Evolutionary conservation across 495 filamentous ascomycete genomes (phyloP).

Genomic region (Penicillium tannophilum): DNA sequence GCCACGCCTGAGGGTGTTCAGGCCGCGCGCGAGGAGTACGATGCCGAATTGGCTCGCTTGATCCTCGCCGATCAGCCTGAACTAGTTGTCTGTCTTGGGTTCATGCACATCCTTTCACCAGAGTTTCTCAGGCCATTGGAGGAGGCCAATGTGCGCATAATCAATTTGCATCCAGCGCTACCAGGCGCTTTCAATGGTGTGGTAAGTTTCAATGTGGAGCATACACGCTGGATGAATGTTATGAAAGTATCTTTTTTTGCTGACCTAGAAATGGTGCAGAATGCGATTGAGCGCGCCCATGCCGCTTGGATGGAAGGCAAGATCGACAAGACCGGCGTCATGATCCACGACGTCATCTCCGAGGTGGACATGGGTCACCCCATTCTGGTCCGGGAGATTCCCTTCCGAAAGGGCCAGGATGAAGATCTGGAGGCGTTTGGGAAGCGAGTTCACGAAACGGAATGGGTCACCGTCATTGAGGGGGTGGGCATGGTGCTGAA

Average conservation of each 20-base stretch:
- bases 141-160: slow-evolving; percentile 61
- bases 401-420: slow-evolving; percentile 60
- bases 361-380: slow-evolving; percentile 82
- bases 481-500: slow-evolving; percentile 62
- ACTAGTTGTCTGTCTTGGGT: slow-evolving; percentile 63
- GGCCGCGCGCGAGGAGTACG: slow-evolving; percentile 68
- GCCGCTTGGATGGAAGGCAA: slow-evolving; percentile 70
- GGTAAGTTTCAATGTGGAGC: slow-evolving; percentile 32
- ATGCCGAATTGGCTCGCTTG: slow-evolving; percentile 74
- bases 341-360: slow-evolving; percentile 87
- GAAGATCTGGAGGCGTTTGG: slow-evolving; percentile 68
- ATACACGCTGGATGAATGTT: neutral
- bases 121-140: slow-evolving; percentile 68
- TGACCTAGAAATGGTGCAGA: slow-evolving; percentile 21
- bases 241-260: neutral
- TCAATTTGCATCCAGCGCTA: slow-evolving; percentile 86
- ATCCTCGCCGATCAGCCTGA: slow-evolving; percentile 70
- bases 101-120: slow-evolving; percentile 61
- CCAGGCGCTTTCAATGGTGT: slow-evolving; percentile 77
- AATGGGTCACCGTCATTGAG: slow-evolving; percentile 71
- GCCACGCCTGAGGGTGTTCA: slow-evolving; percentile 45
- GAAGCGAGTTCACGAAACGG: slow-evolving; percentile 67
- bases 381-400: slow-evolving; percentile 71
- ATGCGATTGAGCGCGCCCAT: slow-evolving; percentile 78
- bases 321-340: slow-evolving; percentile 82